Conservation (phyloP, 768 basidiomycete species). For the Panellus pusillus region DNA sequence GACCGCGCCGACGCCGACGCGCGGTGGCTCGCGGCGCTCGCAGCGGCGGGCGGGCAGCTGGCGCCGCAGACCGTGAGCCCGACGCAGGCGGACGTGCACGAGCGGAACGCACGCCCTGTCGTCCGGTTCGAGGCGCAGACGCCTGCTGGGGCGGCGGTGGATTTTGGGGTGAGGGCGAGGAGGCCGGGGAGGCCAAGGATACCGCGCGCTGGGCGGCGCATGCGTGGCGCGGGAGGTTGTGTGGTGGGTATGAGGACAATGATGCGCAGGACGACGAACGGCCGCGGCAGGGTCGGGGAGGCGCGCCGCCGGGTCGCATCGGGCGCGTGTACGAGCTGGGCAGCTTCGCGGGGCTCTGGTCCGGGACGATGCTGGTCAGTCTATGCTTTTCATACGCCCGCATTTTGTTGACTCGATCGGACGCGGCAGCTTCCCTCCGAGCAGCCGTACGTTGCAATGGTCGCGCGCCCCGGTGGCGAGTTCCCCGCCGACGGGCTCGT, state of each 20-base stretch:
- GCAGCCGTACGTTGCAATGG: slow-evolving; percentile 26
- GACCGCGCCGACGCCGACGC: slow-evolving; percentile 24
- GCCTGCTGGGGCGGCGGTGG: background rate
- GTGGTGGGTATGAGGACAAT: background rate
- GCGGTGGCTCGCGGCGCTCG: background rate
- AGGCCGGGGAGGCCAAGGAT: background rate
- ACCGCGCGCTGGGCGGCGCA: slow-evolving; percentile 1
- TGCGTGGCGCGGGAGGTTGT: slow-evolving; percentile 3
- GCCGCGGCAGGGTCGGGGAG: background rate
- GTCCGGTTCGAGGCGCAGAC: slow-evolving; percentile 27
- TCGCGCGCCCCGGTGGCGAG: slow-evolving; percentile 18
- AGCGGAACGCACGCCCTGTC: slow-evolving; percentile 40
- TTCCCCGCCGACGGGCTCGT: slow-evolving; percentile 20
- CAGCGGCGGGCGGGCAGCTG: background rate
- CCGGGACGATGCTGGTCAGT: slow-evolving; percentile 42
- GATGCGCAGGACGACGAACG: background rate
- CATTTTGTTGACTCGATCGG: background rate
- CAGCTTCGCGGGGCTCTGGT: slow-evolving; percentile 45
- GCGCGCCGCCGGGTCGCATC: slow-evolving; percentile 1
- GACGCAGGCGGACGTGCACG: slow-evolving; percentile 46
- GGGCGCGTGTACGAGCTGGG: slow-evolving; percentile 39
- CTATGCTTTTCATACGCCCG: background rate
- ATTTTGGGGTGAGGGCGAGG: background rate
- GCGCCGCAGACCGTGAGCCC: slow-evolving; percentile 27
- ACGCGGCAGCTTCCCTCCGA: slow-evolving; percentile 32